A percentile compares a stretch with the other conserved stretches of the same genome.
Evolutionary conservation across 192 early-diverging fungal genomes (phyloP).

Genomic region (Haplosporangium gracile): DNA sequence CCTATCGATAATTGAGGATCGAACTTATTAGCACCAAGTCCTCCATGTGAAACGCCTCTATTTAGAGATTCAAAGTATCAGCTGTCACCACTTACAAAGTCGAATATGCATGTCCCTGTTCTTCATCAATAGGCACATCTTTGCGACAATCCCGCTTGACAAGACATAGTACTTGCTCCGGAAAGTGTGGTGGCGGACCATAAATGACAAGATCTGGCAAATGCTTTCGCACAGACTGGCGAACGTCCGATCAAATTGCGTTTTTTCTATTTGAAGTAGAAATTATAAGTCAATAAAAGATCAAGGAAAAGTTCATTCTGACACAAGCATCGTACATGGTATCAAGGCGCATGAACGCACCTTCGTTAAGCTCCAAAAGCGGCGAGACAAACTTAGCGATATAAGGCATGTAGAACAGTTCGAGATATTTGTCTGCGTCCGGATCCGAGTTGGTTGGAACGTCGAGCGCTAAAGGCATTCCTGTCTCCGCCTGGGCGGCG

Average conservation of each 20-base stretch:
- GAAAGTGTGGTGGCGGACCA: constrained; percentile 77
- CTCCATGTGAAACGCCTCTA: neutral
- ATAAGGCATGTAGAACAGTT: constrained; percentile 82
- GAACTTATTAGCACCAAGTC: neutral
- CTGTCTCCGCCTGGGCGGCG: constrained; percentile 42
- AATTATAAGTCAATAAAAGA: constrained; percentile 15
- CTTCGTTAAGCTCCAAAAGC: constrained; percentile 65
- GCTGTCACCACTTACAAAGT: constrained; percentile 64
- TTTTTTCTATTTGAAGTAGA: constrained; percentile 29
- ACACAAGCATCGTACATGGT: constrained; percentile 13
- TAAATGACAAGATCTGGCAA: constrained; percentile 85
- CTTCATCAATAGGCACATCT: constrained; percentile 75
- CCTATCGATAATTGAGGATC: constrained; percentile 56
- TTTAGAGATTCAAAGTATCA: neutral
- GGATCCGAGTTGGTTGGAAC: constrained; percentile 53
- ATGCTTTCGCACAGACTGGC: constrained; percentile 68
- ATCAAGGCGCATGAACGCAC: constrained; percentile 13
- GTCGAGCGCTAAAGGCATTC: constrained; percentile 40
- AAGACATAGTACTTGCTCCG: constrained; percentile 85
- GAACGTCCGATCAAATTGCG: constrained; percentile 32
- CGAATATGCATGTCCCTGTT: constrained; percentile 77
- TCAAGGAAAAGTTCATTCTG: constrained; percentile 4
- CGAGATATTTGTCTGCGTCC: constrained; percentile 82
- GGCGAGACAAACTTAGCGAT: constrained; percentile 73
- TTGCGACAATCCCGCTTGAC: constrained; percentile 69